These are phyloP conservation scores for Ophiostoma sp. DNA, from an alignment of 2,329 filamentous ascomycete species.

Conservation along the genomic window DNA sequence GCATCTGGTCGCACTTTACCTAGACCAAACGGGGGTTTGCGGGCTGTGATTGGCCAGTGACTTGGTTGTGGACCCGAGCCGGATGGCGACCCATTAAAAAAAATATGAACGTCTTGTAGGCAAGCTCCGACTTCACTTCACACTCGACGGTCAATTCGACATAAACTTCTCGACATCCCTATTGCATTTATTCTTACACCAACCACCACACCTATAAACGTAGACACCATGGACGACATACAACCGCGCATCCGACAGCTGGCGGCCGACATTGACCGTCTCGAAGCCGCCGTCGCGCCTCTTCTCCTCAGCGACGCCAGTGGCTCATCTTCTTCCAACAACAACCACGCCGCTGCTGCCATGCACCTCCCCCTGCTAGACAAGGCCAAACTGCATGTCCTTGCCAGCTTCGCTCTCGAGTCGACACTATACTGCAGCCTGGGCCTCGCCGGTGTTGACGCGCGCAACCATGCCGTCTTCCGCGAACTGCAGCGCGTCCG, in stretches of 20 bases:
- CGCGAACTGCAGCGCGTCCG: constrained; percentile 82
- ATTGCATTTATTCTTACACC: not conserved
- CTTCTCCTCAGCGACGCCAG: constrained; percentile 52
- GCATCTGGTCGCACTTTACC: constrained; percentile 5
- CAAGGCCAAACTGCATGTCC: constrained; percentile 89
- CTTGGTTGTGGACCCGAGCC: not conserved
- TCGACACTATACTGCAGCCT: constrained; percentile 83
- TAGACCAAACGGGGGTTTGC: constrained; percentile 3
- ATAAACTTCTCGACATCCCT: not conserved
- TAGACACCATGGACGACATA: constrained; percentile 49
- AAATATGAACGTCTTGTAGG: not conserved
- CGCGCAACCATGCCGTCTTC: constrained; percentile 83
- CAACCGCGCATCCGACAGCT: constrained; percentile 70
- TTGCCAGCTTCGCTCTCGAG: constrained; percentile 85
- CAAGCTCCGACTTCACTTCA: not conserved
- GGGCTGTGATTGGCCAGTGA: constrained; percentile 19
- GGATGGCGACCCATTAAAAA: not conserved
- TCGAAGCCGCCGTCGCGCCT: constrained; percentile 74
- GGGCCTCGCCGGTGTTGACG: constrained; percentile 74
- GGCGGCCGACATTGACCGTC: constrained; percentile 73
- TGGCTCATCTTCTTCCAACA: not conserved
- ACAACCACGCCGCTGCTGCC: constrained; percentile 55
- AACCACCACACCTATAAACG: not conserved
- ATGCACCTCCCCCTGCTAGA: constrained; percentile 87
- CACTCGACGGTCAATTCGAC: not conserved